phyloP scores from a whole-genome alignment of 805 yeast species.

The Blastobotrys parvus region DNA sequence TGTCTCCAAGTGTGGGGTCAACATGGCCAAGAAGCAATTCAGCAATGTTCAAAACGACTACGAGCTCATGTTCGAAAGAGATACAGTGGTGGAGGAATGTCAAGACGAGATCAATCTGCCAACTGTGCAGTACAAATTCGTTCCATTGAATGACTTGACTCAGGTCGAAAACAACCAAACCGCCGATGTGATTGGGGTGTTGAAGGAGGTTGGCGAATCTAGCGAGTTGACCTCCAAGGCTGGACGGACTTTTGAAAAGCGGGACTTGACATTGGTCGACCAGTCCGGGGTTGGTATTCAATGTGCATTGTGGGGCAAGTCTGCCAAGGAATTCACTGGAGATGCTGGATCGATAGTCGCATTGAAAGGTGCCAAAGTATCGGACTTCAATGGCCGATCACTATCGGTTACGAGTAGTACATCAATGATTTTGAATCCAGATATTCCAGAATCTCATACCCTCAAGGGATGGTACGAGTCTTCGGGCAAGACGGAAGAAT shows the following conservation, averaged over 20 bases:
- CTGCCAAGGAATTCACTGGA: slow-evolving; percentile 75
- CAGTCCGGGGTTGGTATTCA: slow-evolving; percentile 66
- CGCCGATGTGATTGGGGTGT: slow-evolving; percentile 81
- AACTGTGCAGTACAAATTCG: slow-evolving; percentile 66
- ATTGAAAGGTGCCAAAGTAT: slow-evolving; percentile 80
- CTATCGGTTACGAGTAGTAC: slow-evolving; percentile 76
- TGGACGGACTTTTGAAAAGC: slow-evolving; percentile 86
- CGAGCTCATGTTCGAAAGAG: slow-evolving; percentile 75
- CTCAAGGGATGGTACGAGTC: slow-evolving; percentile 94
- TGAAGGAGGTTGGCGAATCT: slow-evolving; percentile 66
- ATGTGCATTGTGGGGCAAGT: slow-evolving; percentile 85
- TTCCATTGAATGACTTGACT: slow-evolving; percentile 57
- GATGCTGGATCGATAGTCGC: slow-evolving; percentile 60
- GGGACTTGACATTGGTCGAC: slow-evolving; percentile 83
- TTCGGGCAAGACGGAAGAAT: slow-evolving; percentile 55
- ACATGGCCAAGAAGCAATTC: slow-evolving; percentile 77
- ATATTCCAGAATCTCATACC: slow-evolving; percentile 75
- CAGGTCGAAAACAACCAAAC: slow-evolving; percentile 60
- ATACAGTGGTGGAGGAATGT: slow-evolving; percentile 65
- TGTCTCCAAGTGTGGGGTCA: slow-evolving; percentile 71
- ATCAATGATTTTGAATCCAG: slow-evolving; percentile 72
- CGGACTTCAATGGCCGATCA: slow-evolving; percentile 81
- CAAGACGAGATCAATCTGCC: slow-evolving; percentile 56
- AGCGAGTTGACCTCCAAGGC: slow-evolving; percentile 75
- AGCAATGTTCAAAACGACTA: slow-evolving; percentile 80